These are phyloP conservation scores for Aphanomyces stellatus DNA, from an alignment of 352 stramenopile genomes.

Conservation along the genomic window DNA sequence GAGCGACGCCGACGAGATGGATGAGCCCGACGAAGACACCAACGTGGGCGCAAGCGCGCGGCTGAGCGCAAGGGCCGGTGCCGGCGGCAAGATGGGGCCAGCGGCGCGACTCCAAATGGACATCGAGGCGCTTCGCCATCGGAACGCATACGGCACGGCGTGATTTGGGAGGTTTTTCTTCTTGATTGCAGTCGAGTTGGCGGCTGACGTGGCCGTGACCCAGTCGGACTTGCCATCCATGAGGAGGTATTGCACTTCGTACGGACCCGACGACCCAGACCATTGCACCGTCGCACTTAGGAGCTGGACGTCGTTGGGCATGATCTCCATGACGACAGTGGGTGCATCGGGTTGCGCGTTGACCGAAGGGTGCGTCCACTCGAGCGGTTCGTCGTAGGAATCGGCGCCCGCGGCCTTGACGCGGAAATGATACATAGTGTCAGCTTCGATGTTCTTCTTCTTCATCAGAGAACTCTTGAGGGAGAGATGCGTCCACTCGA, in stretches of 20 bases:
- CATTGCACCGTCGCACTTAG: slow-evolving; percentile 9
- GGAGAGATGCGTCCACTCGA: neutral
- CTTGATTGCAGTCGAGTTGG: neutral
- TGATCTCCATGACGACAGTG: slow-evolving; percentile 4
- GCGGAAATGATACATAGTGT: slow-evolving; percentile 5
- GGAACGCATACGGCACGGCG: neutral
- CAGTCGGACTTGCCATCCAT: slow-evolving; percentile 10
- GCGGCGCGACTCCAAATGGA: neutral
- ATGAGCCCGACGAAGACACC: neutral
- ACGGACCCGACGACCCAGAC: neutral
- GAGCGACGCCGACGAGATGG: neutral
- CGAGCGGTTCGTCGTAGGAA: neutral
- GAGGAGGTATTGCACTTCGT: slow-evolving; percentile 7
- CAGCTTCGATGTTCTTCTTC: slow-evolving; percentile 19
- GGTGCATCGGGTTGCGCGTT: neutral
- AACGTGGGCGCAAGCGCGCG: slow-evolving; percentile 3
- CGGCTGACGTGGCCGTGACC: slow-evolving; percentile 1
- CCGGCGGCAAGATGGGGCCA: neutral
- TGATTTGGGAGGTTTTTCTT: slow-evolving; percentile 12
- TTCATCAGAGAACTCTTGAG: slow-evolving; percentile 7
- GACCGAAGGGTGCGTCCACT: neutral
- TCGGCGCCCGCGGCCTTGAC: neutral
- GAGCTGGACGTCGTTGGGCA: slow-evolving; percentile 7
- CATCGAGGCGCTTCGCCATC: neutral
- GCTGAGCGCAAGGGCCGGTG: neutral